These are phyloP conservation scores for Penicillium sp. DNA, from an alignment of 2,329 filamentous ascomycete species.

Conservation along the genomic window DNA sequence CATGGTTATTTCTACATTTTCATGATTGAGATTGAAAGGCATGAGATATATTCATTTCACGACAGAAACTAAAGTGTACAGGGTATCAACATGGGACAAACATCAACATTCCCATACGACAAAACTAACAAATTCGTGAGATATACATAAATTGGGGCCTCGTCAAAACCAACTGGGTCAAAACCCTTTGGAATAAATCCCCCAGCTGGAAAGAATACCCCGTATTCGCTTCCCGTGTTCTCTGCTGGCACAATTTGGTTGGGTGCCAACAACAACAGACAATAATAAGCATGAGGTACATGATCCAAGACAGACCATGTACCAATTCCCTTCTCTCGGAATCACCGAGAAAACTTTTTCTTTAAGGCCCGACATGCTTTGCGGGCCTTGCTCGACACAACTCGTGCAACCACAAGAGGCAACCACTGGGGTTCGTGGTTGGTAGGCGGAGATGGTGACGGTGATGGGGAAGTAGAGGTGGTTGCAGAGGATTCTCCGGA, in stretches of 20 bases:
- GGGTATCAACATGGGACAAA: background rate
- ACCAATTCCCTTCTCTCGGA: background rate
- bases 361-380: background rate
- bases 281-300: background rate
- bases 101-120: background rate
- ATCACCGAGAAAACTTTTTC: background rate
- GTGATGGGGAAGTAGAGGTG: background rate
- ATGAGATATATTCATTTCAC: background rate
- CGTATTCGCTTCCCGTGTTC: background rate
- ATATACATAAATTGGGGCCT: background rate
- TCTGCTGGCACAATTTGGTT: background rate
- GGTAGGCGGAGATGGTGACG: background rate
- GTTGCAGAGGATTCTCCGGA: background rate
- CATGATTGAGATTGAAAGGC: too few relatives aligned
- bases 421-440: background rate
- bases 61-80: background rate
- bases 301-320: background rate
- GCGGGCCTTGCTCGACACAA: background rate
- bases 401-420: background rate
- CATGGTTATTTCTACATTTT: background rate
- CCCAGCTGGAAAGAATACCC: conserved; percentile 4
- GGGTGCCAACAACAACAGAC: background rate
- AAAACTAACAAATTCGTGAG: background rate
- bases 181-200: conserved; percentile 3
- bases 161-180: conserved; percentile 5